Evolutionary conservation across 768 basidiomycete genomes (phyloP).

Genomic region (Kwoniella bestiolae): DNA sequence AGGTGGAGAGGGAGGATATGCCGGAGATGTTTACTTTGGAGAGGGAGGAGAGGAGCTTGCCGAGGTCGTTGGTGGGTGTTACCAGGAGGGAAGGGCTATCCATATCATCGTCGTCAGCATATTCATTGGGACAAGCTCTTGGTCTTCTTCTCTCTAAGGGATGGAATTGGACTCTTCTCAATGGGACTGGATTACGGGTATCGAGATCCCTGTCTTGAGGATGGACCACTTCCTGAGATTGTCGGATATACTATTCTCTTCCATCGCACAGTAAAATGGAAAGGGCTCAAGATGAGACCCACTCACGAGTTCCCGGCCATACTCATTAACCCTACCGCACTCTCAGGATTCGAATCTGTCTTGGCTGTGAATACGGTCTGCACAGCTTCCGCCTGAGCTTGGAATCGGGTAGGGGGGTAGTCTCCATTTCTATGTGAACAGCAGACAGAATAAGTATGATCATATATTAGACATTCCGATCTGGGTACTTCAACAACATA

Average conservation of each 20-base stretch:
- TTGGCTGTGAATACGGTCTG: constrained; percentile 88
- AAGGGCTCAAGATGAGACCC: background rate
- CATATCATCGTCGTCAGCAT: background rate
- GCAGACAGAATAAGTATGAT: background rate
- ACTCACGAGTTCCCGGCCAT: constrained; percentile 94
- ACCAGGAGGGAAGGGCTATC: constrained; percentile 90
- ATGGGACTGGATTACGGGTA: too few species aligned
- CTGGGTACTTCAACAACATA: constrained; percentile 9
- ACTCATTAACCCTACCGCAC: constrained; percentile 95
- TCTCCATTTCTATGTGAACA: constrained; percentile 42
- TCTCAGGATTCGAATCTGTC: constrained; percentile 94
- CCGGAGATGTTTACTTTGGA: constrained; percentile 77
- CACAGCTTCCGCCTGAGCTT: constrained; percentile 89
- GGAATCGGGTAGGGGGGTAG: constrained; percentile 65
- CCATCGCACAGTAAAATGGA: background rate
- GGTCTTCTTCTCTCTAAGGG: too few species aligned
- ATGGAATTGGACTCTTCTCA: too few species aligned
- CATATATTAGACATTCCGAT: too few species aligned
- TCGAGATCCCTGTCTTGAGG: too few species aligned
- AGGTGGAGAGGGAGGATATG: constrained; percentile 80
- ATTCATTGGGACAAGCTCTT: background rate
- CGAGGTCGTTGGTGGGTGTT: constrained; percentile 92
- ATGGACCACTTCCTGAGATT: too few species aligned
- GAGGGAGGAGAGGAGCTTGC: constrained; percentile 81
- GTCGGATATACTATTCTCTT: background rate